phyloP scores from a whole-genome alignment of 441 rosid genomes.

The Populus hybrid region DNA sequence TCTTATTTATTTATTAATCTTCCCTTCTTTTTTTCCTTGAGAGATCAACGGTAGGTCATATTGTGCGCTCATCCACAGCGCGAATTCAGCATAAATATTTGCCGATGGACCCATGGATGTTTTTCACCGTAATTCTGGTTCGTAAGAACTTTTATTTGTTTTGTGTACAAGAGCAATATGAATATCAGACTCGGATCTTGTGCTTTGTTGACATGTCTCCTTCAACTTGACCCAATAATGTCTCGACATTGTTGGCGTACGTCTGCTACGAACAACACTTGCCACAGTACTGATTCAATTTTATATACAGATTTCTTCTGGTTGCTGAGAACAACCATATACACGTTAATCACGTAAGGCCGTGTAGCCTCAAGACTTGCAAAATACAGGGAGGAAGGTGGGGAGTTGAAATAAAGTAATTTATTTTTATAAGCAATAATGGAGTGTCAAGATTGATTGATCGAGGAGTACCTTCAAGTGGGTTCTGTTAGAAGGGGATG shows the following conservation, averaged over 20 bases:
- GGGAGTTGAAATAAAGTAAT: background rate
- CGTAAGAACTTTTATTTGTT: background rate
- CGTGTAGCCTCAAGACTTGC: background rate
- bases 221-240: slow-evolving; percentile 20
- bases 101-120: background rate
- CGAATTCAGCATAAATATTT: background rate
- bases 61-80: background rate
- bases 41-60: background rate
- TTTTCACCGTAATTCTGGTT: background rate
- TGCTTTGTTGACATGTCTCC: slow-evolving; percentile 24
- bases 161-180: too few relatives aligned
- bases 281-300: background rate
- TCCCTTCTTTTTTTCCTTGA: background rate
- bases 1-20: background rate
- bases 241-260: background rate
- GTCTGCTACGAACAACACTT: background rate
- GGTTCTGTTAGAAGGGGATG: background rate
- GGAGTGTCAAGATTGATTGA: background rate
- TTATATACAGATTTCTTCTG: background rate
- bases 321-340: slow-evolving; percentile 3
- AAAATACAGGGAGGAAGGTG: background rate
- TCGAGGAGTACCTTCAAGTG: background rate
- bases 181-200: background rate
- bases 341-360: background rate
- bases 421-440: background rate